Base-by-base conservation (phyloP, 139 green algal genomes). In the Chara braunii region DNA sequence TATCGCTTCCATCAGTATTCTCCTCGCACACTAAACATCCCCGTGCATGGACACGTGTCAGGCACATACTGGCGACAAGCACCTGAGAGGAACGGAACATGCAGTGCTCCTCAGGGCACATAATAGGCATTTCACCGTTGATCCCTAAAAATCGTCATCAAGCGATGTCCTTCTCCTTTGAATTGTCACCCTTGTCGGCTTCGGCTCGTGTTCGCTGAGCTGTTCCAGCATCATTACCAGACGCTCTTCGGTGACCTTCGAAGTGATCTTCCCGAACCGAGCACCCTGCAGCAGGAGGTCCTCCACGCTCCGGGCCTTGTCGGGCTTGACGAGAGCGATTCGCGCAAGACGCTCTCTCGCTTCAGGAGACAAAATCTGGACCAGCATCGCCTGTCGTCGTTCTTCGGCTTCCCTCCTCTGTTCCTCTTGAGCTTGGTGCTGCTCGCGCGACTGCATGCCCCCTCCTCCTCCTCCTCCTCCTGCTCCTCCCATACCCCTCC, bases 251-350 rank as follows among this genome's bases (percentile, higher is more conserved):
- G 78, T 86, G 6, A 93, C 86, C 83, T 92, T 95, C 24, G 86
- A 83, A 1, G 42, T 50, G 2, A 97, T 70, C 54, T 86, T 75
- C 0, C 91, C 88, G 3, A 78, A 58, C 51, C 88, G 79, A 0
- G 87, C 87, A 32, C 83, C 83, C 6, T 56, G 73, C 3, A 97
- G 58, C 6, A 97, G 72, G 70, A 94, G 87, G 64, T 94, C 85
- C 75, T 97, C 91, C 1, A 97, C 67, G 18, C 79, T 80, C 1
- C 84, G 75, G 24, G 91, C 91, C 73, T 95, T 95, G 35, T 96
- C 89, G 18, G 91, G 91, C 78, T 97, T 97, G 1, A 97, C 91
- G 33, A 97, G 76, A 3, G 83, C 83, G 45, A 97, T 95, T 22
- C 91, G 78, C 0, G 81, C 66, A 62, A 97, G 40, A 23, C 64